Conservation (phyloP, 352 stramenopile genomes). For the Paralagenidium karlingii region DNA sequence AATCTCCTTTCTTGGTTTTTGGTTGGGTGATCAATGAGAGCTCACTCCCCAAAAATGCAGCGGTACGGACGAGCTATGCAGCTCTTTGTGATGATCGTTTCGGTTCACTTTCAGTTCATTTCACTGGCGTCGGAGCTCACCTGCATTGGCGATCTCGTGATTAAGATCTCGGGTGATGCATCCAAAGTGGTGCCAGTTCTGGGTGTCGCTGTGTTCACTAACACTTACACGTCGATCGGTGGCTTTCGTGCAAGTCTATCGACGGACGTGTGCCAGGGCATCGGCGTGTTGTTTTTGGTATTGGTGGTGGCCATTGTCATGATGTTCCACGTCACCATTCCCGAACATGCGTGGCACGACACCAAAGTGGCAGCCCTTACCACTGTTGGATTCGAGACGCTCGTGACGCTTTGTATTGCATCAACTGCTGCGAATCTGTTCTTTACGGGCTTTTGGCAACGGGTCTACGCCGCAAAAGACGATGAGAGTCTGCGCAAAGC, state of each 20-base stretch:
- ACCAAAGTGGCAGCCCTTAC: constrained; percentile 57
- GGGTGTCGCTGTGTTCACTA: constrained; percentile 45
- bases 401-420: constrained; percentile 61
- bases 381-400: constrained; percentile 43
- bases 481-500: constrained; percentile 33
- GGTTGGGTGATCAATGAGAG: too few species aligned
- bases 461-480: constrained; percentile 50
- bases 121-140: constrained; percentile 61
- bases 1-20: too few species aligned
- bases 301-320: constrained; percentile 50
- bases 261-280: constrained; percentile 64
- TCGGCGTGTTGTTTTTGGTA: constrained; percentile 40
- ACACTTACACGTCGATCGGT: constrained; percentile 61
- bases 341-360: constrained; percentile 18
- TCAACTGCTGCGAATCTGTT: constrained; percentile 18
- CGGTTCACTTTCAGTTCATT: constrained; percentile 79
- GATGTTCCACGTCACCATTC: constrained; percentile 36
- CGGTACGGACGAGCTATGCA: constrained; percentile 58
- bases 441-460: constrained; percentile 74
- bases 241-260: constrained; percentile 56
- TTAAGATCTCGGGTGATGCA: constrained; percentile 28
- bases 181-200: constrained; percentile 45
- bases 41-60: constrained; percentile 6
- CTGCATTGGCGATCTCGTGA: constrained; percentile 36
- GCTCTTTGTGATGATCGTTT: constrained; percentile 44